Evolutionary conservation across 2,329 filamentous ascomycete species (phyloP), one percentile per base, ranked within the genome.

Genomic region (Pseudogymnoascus sp.): DNA sequence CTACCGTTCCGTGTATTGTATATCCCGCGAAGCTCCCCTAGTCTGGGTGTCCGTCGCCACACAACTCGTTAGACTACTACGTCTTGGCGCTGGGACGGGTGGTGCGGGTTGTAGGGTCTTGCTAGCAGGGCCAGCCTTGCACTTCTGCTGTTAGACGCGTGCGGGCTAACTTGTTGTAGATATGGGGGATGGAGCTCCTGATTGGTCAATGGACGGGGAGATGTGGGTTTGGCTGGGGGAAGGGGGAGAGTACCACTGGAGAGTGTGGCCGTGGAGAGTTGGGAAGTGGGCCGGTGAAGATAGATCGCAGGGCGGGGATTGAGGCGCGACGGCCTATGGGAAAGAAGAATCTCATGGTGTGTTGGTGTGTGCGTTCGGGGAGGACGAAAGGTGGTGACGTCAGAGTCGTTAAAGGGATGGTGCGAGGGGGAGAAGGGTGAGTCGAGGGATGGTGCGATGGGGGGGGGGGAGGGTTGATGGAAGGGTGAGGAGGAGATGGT

Each of bases 41-140:
- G 5, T 7, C 25, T 28, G 25, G 25, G 25, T 4, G 21, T 21
- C 25, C 6, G 28, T 31, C 28, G 28, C 28, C 28, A 31, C 28
- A 7, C 28, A 31, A 31, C 28, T 8, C 28, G 7, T 31, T 31
- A 31, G 7, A 7, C 6, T 31, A 31, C 28, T 31, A 31, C 28
- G 23, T 31, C 37, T 38, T 38, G 35, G 35, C 35, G 35, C 11
- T 40, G 37, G 14, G 14, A 40, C 37, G 37, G 37, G 37, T 40
- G 37, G 37, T 16, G n/a, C 37, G 37, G 37, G 7, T 11, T 42
- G 66, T 59, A n/a, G 63, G 21, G 18, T 61, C 59, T 21, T 38
- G 50, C 28, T 67, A 38, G 25, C 64, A 64, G 16, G 28, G 28
- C 28, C 7, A 8, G 28, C 28, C 28, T 31, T 31, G 28, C 28